Conservation (phyloP, 257 asterid species). For the Anisodus acutangulus region DNA sequence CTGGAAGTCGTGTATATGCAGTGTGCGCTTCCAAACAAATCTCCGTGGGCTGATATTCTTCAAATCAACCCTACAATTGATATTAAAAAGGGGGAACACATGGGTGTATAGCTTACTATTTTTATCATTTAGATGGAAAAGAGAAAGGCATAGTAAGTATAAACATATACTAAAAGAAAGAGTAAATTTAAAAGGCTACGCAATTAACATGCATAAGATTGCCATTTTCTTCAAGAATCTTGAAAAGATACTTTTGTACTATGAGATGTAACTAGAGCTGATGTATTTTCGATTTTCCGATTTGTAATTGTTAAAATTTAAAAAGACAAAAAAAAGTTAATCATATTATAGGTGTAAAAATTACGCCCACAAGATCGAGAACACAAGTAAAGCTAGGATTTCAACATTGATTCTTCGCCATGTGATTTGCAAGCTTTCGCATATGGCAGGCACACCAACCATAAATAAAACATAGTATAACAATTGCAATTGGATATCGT, state of each 20-base stretch:
- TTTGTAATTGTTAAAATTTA: not conserved
- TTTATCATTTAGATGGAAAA: not conserved
- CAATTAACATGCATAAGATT: not conserved
- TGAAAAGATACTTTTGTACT: not conserved
- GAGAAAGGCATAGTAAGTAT: not conserved
- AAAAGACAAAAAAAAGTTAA: not conserved
- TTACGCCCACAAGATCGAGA: not conserved
- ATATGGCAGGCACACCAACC: conserved; percentile 27
- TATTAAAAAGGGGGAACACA: not conserved
- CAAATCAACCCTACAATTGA: conserved; percentile 11
- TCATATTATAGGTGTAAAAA: not conserved
- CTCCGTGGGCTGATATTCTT: conserved; percentile 6
- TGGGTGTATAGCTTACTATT: not conserved
- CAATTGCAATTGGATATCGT: not conserved
- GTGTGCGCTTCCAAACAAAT: not conserved
- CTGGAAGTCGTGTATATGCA: not conserved
- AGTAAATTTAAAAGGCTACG: not conserved
- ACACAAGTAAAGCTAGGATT: not conserved
- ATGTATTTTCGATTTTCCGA: not conserved
- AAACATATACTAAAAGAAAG: not conserved
- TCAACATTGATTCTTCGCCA: not conserved
- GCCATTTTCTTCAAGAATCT: not conserved
- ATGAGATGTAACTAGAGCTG: not conserved
- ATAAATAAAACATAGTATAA: not conserved
- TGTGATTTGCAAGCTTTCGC: conserved; percentile 3